Evolutionary conservation across 2,329 filamentous ascomycete genomes (phyloP).

Genomic region (Torrubiella hemipterigena): DNA sequence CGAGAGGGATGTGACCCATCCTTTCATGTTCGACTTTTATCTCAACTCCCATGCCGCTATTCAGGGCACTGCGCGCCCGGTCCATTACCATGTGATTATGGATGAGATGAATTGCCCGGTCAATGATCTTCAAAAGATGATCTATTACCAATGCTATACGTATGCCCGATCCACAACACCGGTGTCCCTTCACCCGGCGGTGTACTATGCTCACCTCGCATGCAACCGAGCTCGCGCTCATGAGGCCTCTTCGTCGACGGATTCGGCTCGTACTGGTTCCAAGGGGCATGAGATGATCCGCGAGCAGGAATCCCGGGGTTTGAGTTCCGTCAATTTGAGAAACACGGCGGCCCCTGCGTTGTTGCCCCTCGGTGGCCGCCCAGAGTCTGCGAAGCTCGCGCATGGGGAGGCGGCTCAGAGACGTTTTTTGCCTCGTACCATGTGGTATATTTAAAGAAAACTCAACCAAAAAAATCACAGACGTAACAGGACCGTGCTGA

Average conservation of each 20-base stretch:
- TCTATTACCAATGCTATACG: slow-evolving; percentile 91
- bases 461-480: no score
- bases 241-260: slow-evolving; percentile 37
- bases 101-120: slow-evolving; percentile 63
- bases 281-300: slow-evolving; percentile 29
- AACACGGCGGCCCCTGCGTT: slow-evolving; percentile 16
- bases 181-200: slow-evolving; percentile 75
- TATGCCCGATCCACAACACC: slow-evolving; percentile 88
- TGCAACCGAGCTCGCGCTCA: slow-evolving; percentile 70
- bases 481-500: not conserved
- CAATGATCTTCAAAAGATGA: slow-evolving; percentile 69
- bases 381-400: slow-evolving; percentile 10
- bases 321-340: slow-evolving; percentile 12
- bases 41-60: slow-evolving; percentile 57
- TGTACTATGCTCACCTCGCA: slow-evolving; percentile 93
- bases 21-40: slow-evolving; percentile 82
- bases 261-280: slow-evolving; percentile 28
- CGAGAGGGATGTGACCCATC: slow-evolving; percentile 81
- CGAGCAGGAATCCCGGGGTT: slow-evolving; percentile 27
- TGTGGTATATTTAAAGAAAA: slow-evolving; percentile 33
- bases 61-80: slow-evolving; percentile 85
- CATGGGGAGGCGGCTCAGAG: slow-evolving; percentile 19
- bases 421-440: slow-evolving; percentile 24
- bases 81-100: slow-evolving; percentile 80
- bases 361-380: slow-evolving; percentile 17